Percentiles rank a stretch among this genome's conserved stretches.
These are phyloP conservation scores for Cyclotella cryptica DNA, from an alignment of 108 stramenopile species.

Conservation along the genomic window DNA sequence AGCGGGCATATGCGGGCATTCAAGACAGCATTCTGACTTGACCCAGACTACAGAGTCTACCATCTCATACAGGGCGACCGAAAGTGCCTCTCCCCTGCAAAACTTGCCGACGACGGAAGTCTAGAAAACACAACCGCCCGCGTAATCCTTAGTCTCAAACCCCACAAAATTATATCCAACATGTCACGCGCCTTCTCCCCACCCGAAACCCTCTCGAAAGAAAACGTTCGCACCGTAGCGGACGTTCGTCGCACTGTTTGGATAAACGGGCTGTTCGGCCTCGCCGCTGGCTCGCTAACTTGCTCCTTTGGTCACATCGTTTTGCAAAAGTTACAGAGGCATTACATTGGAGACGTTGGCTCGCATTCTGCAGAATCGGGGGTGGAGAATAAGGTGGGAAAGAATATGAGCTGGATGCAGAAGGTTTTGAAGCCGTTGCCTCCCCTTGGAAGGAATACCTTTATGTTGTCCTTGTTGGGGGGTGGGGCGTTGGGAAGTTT, in stretches of 20 bases:
- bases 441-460: slow-evolving; percentile 63
- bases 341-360: slow-evolving; percentile 7
- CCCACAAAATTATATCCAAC: background rate
- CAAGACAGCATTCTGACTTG: too few relatives aligned
- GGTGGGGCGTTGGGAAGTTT: slow-evolving; percentile 82
- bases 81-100: too few relatives aligned
- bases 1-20: too few relatives aligned
- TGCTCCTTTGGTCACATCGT: slow-evolving; percentile 27
- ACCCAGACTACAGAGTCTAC: too few relatives aligned
- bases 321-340: slow-evolving; percentile 27
- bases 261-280: slow-evolving; percentile 68
- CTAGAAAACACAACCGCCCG: background rate
- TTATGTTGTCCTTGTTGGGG: slow-evolving; percentile 63
- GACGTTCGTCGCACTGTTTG: slow-evolving; percentile 80
- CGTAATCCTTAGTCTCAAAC: background rate
- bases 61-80: too few relatives aligned
- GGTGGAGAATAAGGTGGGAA: background rate
- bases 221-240: slow-evolving; percentile 70
- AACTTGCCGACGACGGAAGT: background rate
- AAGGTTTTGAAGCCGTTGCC: slow-evolving; percentile 32
- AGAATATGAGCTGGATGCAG: slow-evolving; percentile 13
- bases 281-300: slow-evolving; percentile 43
- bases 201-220: slow-evolving; percentile 71
- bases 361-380: background rate
- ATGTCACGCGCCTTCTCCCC: slow-evolving; percentile 81